Evolutionary conservation across 2,329 filamentous ascomycete species (phyloP).

Genomic region (Akanthomyces dipterigenus): DNA sequence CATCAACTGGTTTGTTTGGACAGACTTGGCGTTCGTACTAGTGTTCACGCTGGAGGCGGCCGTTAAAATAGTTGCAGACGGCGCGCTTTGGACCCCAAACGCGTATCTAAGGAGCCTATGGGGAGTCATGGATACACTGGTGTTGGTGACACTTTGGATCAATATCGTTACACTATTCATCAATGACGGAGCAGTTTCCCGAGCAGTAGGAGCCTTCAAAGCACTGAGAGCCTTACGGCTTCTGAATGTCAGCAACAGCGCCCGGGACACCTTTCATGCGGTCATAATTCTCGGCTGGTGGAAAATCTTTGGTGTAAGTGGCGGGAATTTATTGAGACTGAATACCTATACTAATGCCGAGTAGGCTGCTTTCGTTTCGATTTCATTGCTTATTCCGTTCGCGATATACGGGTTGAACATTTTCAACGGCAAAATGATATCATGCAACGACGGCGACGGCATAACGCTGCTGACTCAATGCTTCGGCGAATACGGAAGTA

Average conservation of each 20-base stretch:
- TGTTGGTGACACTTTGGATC: slow-evolving; percentile 90
- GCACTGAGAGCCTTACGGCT: slow-evolving; percentile 84
- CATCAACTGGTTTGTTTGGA: slow-evolving; percentile 90
- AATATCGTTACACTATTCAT: slow-evolving; percentile 80
- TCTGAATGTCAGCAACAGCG: slow-evolving; percentile 93
- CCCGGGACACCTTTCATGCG: slow-evolving; percentile 92
- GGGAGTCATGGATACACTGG: slow-evolving; percentile 91
- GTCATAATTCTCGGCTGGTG: slow-evolving; percentile 89
- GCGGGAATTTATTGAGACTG: not conserved
- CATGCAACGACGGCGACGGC: slow-evolving; percentile 60
- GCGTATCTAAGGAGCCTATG: slow-evolving; percentile 94
- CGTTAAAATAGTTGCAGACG: slow-evolving; percentile 93
- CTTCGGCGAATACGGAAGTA: slow-evolving; percentile 72
- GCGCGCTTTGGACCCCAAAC: slow-evolving; percentile 93
- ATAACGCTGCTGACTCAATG: slow-evolving; percentile 64
- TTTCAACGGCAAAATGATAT: slow-evolving; percentile 73
- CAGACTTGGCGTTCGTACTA: slow-evolving; percentile 80
- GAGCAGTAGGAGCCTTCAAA: slow-evolving; percentile 94
- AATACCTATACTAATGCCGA: slow-evolving; percentile 13
- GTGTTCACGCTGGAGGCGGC: slow-evolving; percentile 80
- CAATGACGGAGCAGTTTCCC: slow-evolving; percentile 76
- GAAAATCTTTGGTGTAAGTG: slow-evolving; percentile 77
- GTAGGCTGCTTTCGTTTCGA: slow-evolving; percentile 78
- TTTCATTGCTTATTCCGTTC: slow-evolving; percentile 91
- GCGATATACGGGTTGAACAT: slow-evolving; percentile 93